These are phyloP conservation scores for Colletotrichum destructivum DNA, from an alignment of 2,329 filamentous ascomycete species.

Conservation along the genomic window DNA sequence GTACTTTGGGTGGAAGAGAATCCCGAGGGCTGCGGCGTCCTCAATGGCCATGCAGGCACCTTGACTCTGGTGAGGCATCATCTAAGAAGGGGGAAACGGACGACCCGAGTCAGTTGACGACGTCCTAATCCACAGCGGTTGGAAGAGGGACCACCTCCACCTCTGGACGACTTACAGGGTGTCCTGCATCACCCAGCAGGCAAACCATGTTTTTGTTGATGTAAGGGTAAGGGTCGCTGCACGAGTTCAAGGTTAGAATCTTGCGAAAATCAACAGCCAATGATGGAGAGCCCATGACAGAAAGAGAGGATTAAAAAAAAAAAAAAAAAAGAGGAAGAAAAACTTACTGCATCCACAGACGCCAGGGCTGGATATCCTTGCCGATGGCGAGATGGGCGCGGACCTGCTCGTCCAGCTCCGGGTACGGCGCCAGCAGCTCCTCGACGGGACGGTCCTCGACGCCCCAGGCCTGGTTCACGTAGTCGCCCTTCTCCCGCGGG, in stretches of 20 bases:
- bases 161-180: slow-evolving; percentile 64
- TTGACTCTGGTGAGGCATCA: slow-evolving; percentile 75
- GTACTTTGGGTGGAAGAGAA: slow-evolving; percentile 67
- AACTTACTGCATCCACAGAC: slow-evolving; percentile 72
- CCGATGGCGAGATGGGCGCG: slow-evolving; percentile 71
- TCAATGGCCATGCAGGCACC: slow-evolving; percentile 80
- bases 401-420: slow-evolving; percentile 72
- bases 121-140: neutral
- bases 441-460: slow-evolving; percentile 66
- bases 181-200: slow-evolving; percentile 76
- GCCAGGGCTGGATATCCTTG: slow-evolving; percentile 75
- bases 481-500: slow-evolving; percentile 72
- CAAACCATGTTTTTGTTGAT: slow-evolving; percentile 66
- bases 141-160: too few relatives aligned
- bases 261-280: neutral
- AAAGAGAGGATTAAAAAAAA: too few relatives aligned
- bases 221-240: slow-evolving; percentile 67
- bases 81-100: neutral
- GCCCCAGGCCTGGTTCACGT: slow-evolving; percentile 73
- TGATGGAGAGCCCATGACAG: slow-evolving; percentile 11
- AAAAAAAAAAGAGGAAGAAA: too few relatives aligned
- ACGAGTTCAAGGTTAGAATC: neutral
- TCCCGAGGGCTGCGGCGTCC: slow-evolving; percentile 74
- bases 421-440: slow-evolving; percentile 73
- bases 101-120: slow-evolving; percentile 7